Percentiles rank a stretch among this genome's conserved stretches.
Evolutionary conservation across 1,284 basidiomycete genomes (phyloP).

Genomic region (Marasmius fiardii): DNA sequence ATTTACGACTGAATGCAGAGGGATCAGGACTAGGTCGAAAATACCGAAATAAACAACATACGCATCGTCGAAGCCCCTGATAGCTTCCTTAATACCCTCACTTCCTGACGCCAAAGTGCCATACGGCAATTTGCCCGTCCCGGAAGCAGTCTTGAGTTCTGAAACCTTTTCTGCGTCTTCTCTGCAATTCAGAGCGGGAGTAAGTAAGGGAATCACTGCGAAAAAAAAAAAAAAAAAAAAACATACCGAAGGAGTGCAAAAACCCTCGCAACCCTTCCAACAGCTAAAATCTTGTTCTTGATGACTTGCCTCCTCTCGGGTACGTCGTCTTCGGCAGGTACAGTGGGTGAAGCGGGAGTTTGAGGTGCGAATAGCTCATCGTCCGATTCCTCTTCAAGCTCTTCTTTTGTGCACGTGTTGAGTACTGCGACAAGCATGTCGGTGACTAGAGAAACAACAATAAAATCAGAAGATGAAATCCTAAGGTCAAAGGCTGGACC

Average conservation of each 20-base stretch:
- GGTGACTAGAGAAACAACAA: slow-evolving; percentile 53
- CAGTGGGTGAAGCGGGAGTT: slow-evolving; percentile 30
- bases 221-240: background rate
- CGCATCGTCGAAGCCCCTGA: slow-evolving; percentile 95
- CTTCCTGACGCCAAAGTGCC: slow-evolving; percentile 87
- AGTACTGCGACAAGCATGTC: slow-evolving; percentile 96
- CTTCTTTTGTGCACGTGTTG: slow-evolving; percentile 93
- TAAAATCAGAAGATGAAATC: slow-evolving; percentile 4
- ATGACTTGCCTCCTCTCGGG: slow-evolving; percentile 80
- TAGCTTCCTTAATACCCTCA: slow-evolving; percentile 95
- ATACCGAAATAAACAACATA: slow-evolving; percentile 40
- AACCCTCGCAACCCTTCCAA: slow-evolving; percentile 94
- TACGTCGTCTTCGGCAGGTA: slow-evolving; percentile 45
- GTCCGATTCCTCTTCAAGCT: slow-evolving; percentile 84
- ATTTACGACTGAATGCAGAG: slow-evolving; percentile 69
- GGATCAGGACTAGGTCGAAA: background rate
- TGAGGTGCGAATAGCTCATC: slow-evolving; percentile 30
- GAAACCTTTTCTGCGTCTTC: slow-evolving; percentile 98
- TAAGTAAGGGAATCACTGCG: background rate
- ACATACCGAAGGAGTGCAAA: slow-evolving; percentile 91
- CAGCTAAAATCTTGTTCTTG: slow-evolving; percentile 98
- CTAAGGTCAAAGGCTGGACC: background rate
- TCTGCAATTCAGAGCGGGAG: slow-evolving; percentile 37
- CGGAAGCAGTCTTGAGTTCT: slow-evolving; percentile 90
- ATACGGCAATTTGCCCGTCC: slow-evolving; percentile 78